A percentile compares a stretch with the other conserved stretches of the same genome.
Conservation (phyloP, 352 stramenopile species). For the Pythium volutum region DNA sequence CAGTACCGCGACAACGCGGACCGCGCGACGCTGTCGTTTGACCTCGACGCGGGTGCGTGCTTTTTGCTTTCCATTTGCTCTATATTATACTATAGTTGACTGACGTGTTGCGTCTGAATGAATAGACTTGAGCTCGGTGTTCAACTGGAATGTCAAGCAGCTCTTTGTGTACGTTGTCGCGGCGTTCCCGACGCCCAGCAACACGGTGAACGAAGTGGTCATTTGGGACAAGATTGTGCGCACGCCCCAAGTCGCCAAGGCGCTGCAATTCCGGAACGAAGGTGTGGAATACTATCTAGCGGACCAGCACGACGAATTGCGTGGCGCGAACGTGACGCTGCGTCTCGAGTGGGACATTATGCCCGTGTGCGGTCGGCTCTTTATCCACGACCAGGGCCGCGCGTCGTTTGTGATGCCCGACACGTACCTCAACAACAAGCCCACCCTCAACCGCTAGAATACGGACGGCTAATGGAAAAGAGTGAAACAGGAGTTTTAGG, state of each 20-base stretch:
- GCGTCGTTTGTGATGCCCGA: slow-evolving; percentile 57
- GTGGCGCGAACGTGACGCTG: slow-evolving; percentile 74
- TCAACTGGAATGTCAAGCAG: slow-evolving; percentile 91
- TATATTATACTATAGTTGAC: not conserved
- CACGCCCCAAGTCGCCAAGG: slow-evolving; percentile 45
- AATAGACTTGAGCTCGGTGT: slow-evolving; percentile 77
- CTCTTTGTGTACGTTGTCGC: slow-evolving; percentile 87
- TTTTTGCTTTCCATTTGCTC: not conserved
- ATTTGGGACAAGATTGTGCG: slow-evolving; percentile 85
- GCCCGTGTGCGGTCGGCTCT: slow-evolving; percentile 77
- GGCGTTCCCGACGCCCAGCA: slow-evolving; percentile 69
- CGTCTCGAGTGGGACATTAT: slow-evolving; percentile 86
- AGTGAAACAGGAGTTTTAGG: not conserved
- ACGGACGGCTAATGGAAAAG: not conserved
- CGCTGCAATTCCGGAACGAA: slow-evolving; percentile 57
- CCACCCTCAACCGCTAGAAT: slow-evolving; percentile 25
- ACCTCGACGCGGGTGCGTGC: slow-evolving; percentile 66
- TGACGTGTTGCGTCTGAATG: not conserved
- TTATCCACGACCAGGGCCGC: slow-evolving; percentile 53
- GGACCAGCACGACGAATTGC: slow-evolving; percentile 75
- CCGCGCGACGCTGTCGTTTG: slow-evolving; percentile 78
- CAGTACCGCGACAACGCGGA: slow-evolving; percentile 81
- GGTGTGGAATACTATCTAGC: slow-evolving; percentile 82
- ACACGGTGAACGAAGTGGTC: slow-evolving; percentile 76
- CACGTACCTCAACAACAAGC: slow-evolving; percentile 67